Percentiles rank a stretch among this genome's conserved stretches.
Evolutionary conservation across 2,329 filamentous ascomycete species (phyloP).

Genomic region (Tympanopsis confertula): DNA sequence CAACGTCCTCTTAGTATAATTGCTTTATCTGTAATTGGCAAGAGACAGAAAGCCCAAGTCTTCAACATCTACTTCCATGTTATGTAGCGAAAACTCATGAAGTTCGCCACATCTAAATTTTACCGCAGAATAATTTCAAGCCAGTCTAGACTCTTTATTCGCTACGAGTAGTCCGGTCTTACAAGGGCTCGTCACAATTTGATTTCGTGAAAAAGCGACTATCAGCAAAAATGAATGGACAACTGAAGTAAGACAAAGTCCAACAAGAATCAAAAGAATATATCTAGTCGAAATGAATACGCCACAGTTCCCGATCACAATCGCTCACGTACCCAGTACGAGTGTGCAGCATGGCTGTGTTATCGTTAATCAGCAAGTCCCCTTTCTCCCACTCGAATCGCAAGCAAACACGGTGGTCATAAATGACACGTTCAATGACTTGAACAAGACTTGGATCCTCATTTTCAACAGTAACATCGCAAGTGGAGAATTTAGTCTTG

Average conservation of each 20-base stretch:
- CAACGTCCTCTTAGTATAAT: too few relatives aligned
- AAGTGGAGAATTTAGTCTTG: conserved; percentile 37
- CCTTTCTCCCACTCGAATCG: conserved; percentile 41
- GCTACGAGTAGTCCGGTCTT: too few relatives aligned
- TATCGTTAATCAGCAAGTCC: conserved; percentile 40
- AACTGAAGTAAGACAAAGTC: neutral
- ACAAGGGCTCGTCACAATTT: too few relatives aligned
- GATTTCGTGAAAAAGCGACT: too few relatives aligned
- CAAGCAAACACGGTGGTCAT: conserved; percentile 36
- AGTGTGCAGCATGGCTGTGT: conserved; percentile 35
- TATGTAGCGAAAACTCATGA: too few relatives aligned
- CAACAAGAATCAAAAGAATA: neutral
- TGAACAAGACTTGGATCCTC: conserved; percentile 17
- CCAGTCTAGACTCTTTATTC: too few relatives aligned
- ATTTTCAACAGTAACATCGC: conserved; percentile 26
- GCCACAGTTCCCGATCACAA: conserved; percentile 32
- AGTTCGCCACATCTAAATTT: too few relatives aligned
- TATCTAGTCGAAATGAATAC: conserved; percentile 33
- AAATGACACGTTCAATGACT: conserved; percentile 26
- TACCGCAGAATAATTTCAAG: too few relatives aligned
- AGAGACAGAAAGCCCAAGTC: too few relatives aligned
- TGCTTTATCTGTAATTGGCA: too few relatives aligned
- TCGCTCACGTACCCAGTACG: conserved; percentile 30
- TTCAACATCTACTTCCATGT: too few relatives aligned
- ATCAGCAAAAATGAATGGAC: too few relatives aligned